Conservation (phyloP, 164 flowering plant species). For the Warburgia ugandensis region DNA sequence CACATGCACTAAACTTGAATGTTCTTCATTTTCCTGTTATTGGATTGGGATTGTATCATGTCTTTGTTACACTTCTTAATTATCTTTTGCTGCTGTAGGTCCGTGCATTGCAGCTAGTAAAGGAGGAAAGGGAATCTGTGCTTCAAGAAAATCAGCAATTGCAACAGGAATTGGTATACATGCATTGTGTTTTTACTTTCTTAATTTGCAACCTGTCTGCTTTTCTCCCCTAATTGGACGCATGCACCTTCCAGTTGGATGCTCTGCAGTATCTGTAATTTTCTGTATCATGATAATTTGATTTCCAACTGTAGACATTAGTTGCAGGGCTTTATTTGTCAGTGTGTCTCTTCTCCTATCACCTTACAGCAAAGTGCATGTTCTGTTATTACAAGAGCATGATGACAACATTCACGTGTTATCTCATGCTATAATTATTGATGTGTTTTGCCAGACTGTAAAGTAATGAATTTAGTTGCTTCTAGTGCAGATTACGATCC, state of each 20-base stretch:
- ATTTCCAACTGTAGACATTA: neutral
- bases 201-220: neutral
- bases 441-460: too few relatives aligned
- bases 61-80: neutral
- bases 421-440: too few relatives aligned
- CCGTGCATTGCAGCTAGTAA: constrained; percentile 41
- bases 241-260: neutral
- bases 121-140: constrained; percentile 72
- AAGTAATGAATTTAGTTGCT: too few relatives aligned
- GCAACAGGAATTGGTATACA: constrained; percentile 69
- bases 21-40: neutral
- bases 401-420: too few relatives aligned
- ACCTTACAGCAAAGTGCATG: too few relatives aligned
- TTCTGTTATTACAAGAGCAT: too few relatives aligned
- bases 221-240: neutral
- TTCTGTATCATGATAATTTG: neutral
- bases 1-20: neutral
- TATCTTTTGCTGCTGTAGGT: constrained; percentile 9
- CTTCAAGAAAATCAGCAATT: constrained; percentile 50
- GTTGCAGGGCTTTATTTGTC: neutral
- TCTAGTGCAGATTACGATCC: too few relatives aligned
- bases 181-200: constrained; percentile 2
- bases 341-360: neutral
- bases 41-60: neutral
- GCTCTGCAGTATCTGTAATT: neutral